These are phyloP conservation scores for Trichoderma sp. DNA, from an alignment of 2,329 filamentous ascomycete genomes.

Conservation along the genomic window DNA sequence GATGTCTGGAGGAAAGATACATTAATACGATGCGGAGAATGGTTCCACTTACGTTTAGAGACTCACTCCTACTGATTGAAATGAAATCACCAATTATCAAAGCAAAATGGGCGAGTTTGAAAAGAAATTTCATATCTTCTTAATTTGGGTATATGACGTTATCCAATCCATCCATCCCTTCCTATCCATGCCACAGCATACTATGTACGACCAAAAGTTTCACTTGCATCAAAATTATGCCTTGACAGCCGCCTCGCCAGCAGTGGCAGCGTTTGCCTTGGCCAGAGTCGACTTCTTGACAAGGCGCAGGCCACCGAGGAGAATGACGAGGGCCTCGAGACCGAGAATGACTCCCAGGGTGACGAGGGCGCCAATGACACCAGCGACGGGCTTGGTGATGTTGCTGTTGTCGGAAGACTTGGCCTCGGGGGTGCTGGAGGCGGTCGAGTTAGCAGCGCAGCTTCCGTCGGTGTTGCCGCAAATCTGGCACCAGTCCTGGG, in stretches of 20 bases:
- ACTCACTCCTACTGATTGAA: not conserved
- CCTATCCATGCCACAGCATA: not conserved
- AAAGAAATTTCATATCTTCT: not conserved
- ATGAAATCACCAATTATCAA: not conserved
- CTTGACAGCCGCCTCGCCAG: conserved; percentile 26
- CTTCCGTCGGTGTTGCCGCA: conserved; percentile 71
- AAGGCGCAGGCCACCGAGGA: conserved; percentile 45
- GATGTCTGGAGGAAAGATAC: not conserved
- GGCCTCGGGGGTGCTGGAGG: conserved; percentile 26
- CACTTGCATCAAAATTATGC: not conserved
- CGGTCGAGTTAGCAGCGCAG: conserved; percentile 50
- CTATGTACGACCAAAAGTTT: not conserved
- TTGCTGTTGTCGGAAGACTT: conserved; percentile 36
- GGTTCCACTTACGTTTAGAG: no score
- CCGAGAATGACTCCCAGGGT: conserved; percentile 51
- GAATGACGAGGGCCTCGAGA: conserved; percentile 43
- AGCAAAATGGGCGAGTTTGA: not conserved
- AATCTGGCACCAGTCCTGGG: conserved; percentile 66
- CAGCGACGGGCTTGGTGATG: conserved; percentile 70
- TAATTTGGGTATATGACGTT: conserved; percentile 2
- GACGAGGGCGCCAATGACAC: conserved; percentile 75
- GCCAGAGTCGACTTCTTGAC: conserved; percentile 46
- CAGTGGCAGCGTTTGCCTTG: not conserved
- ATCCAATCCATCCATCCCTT: not conserved
- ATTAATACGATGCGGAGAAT: not conserved